phyloP scores from a whole-genome alignment of 495 filamentous ascomycete species.

The Aspergillus taichungensis region DNA sequence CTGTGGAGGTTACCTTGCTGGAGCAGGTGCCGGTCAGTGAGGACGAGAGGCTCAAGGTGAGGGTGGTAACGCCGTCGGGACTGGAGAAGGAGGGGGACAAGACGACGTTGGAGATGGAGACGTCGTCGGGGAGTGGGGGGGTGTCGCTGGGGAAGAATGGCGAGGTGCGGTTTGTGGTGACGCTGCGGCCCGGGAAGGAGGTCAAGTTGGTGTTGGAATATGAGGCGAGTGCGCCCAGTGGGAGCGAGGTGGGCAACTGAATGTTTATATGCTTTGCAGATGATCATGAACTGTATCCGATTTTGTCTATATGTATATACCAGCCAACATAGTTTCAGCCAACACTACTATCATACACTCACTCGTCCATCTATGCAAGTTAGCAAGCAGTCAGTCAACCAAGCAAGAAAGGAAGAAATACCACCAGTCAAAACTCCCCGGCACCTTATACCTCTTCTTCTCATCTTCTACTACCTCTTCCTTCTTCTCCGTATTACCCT shows the following conservation, averaged over 20 bases:
- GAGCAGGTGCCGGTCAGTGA: slow-evolving; percentile 63
- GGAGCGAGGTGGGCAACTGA: slow-evolving; percentile 5
- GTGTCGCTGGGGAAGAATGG: slow-evolving; percentile 45
- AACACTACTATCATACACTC: too few species aligned
- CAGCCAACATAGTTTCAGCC: too few species aligned
- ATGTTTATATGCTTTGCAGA: too few species aligned
- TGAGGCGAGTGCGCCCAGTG: slow-evolving; percentile 32
- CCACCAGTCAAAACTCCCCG: slow-evolving; percentile 19
- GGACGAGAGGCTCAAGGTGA: slow-evolving; percentile 51
- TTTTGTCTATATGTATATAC: too few species aligned
- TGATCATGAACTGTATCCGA: too few species aligned
- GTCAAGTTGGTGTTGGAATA: slow-evolving; percentile 55
- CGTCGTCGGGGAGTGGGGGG: slow-evolving; percentile 10
- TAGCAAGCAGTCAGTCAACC: not conserved
- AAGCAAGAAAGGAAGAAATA: not conserved
- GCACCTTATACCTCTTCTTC: slow-evolving; percentile 5
- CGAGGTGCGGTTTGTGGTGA: slow-evolving; percentile 53
- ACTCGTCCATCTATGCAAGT: not conserved
- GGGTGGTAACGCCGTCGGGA: slow-evolving; percentile 44
- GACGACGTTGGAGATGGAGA: slow-evolving; percentile 14
- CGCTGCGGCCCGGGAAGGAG: slow-evolving; percentile 46
- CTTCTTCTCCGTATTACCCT: slow-evolving; percentile 2
- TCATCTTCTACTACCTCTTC: slow-evolving; percentile 3
- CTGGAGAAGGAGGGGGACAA: slow-evolving; percentile 36
- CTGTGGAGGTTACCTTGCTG: slow-evolving; percentile 46